Percentiles rank a stretch among this genome's conserved stretches.
Evolutionary conservation across 1,284 basidiomycete genomes (phyloP).

Genomic region (Ustilago tritici): DNA sequence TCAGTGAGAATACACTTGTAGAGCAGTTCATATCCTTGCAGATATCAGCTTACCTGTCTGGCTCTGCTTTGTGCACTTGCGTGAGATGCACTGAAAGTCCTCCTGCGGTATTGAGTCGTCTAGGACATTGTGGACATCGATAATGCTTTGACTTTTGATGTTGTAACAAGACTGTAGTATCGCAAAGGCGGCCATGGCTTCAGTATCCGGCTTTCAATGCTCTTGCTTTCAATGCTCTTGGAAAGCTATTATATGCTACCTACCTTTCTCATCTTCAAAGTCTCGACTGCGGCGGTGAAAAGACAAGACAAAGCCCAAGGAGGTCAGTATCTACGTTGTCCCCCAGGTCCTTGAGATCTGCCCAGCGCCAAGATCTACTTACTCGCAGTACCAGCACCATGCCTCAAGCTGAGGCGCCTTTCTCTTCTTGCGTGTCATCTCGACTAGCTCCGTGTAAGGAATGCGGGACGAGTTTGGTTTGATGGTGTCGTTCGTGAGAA

Average conservation of each 20-base stretch:
- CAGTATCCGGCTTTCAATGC: not conserved
- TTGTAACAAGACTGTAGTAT: conserved; percentile 85
- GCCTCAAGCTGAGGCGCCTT: conserved; percentile 71
- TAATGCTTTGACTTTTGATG: conserved; percentile 99
- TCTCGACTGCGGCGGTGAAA: conserved; percentile 55
- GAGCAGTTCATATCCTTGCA: not conserved
- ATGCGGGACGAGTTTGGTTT: not conserved
- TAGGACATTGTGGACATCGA: conserved; percentile 94
- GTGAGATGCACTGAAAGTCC: conserved; percentile 98
- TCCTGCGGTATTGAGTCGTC: conserved; percentile 94
- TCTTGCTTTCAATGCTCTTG: too few species aligned
- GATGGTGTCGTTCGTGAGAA: conserved; percentile 15
- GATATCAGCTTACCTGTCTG: conserved; percentile 82
- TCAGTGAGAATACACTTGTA: not conserved
- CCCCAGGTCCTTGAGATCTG: not conserved
- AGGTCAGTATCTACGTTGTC: conserved; percentile 8
- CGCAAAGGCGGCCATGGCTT: not conserved
- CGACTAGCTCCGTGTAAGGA: not conserved
- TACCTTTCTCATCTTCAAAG: conserved; percentile 69
- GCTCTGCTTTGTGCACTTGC: conserved; percentile 97
- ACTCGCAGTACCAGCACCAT: conserved; percentile 99
- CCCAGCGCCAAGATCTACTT: conserved; percentile 71
- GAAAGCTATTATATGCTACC: not conserved
- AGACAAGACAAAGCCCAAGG: conserved; percentile 4
- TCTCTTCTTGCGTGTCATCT: conserved; percentile 69